A percentile compares a stretch with the other conserved stretches of the same genome.
Conservation (phyloP, 257 asterid species). For the Fraxinus excelsior region DNA sequence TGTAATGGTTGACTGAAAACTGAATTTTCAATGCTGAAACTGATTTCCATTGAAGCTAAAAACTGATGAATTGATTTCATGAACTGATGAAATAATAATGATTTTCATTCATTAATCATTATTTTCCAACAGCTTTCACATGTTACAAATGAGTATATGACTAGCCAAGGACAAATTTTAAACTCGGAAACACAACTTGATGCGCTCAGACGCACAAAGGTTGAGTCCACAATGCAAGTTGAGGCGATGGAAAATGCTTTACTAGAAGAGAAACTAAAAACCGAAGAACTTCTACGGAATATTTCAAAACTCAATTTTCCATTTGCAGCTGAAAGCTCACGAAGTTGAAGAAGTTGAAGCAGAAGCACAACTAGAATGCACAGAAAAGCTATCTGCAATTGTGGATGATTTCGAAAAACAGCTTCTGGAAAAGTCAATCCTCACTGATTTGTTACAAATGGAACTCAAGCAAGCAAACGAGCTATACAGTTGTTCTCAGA, state of each 20-base stretch:
- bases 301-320: slow-evolving; percentile 30
- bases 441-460: slow-evolving; percentile 30
- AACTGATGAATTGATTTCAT: too few relatives aligned
- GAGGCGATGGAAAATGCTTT: slow-evolving; percentile 28
- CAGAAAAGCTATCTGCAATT: neutral
- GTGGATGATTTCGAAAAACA: slow-evolving; percentile 28
- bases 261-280: slow-evolving; percentile 35
- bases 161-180: slow-evolving; percentile 28
- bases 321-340: slow-evolving; percentile 24
- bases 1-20: too few relatives aligned
- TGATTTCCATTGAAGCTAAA: too few relatives aligned
- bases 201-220: slow-evolving; percentile 31
- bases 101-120: too few relatives aligned
- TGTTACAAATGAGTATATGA: slow-evolving; percentile 32
- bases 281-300: slow-evolving; percentile 33
- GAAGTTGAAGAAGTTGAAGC: slow-evolving; percentile 32
- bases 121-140: slow-evolving; percentile 37
- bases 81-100: too few relatives aligned
- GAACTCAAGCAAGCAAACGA: slow-evolving; percentile 40
- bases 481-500: slow-evolving; percentile 26
- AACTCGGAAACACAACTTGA: slow-evolving; percentile 33
- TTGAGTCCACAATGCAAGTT: slow-evolving; percentile 29
- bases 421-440: slow-evolving; percentile 36
- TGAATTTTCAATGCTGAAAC: too few relatives aligned
- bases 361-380: slow-evolving; percentile 8